Evolutionary conservation across 805 yeast genomes (phyloP).

Genomic region (Torulaspora microellipsoides): DNA sequence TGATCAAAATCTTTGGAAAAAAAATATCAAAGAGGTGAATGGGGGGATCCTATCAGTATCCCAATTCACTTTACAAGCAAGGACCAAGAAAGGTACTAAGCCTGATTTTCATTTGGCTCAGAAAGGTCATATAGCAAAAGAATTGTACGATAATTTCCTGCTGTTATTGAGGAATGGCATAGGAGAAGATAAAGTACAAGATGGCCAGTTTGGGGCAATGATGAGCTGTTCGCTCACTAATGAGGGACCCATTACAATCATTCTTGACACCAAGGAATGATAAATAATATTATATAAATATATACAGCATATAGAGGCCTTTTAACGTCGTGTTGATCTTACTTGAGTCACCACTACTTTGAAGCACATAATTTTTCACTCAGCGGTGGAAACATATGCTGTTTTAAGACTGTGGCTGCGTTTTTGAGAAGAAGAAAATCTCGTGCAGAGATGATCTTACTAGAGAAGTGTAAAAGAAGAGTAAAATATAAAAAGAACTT

Average conservation of each 20-base stretch:
- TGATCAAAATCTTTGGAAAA: slow-evolving; percentile 72
- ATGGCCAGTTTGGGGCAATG: slow-evolving; percentile 95
- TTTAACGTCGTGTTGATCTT: too few relatives aligned
- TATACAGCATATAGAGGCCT: not conserved
- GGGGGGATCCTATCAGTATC: slow-evolving; percentile 84
- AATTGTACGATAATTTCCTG: slow-evolving; percentile 47
- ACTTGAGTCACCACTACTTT: not conserved
- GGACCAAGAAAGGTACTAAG: slow-evolving; percentile 83
- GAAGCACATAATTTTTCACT: too few relatives aligned
- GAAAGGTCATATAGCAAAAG: slow-evolving; percentile 56
- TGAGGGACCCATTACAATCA: slow-evolving; percentile 91
- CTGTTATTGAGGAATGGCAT: slow-evolving; percentile 43
- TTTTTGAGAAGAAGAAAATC: too few relatives aligned
- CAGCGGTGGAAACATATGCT: too few relatives aligned
- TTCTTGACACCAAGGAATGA: slow-evolving; percentile 61
- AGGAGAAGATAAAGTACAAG: slow-evolving; percentile 65
- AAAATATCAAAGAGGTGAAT: slow-evolving; percentile 54
- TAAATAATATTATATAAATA: not conserved
- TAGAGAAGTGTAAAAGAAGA: too few relatives aligned
- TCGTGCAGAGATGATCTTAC: too few relatives aligned
- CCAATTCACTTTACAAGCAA: slow-evolving; percentile 87
- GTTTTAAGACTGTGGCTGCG: too few relatives aligned
- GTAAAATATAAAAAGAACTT: too few relatives aligned
- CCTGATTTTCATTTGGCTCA: slow-evolving; percentile 95
- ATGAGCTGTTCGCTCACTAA: slow-evolving; percentile 88